Evolutionary conservation across 352 stramenopile species (phyloP).

Genomic region (Bremia lactucae): DNA sequence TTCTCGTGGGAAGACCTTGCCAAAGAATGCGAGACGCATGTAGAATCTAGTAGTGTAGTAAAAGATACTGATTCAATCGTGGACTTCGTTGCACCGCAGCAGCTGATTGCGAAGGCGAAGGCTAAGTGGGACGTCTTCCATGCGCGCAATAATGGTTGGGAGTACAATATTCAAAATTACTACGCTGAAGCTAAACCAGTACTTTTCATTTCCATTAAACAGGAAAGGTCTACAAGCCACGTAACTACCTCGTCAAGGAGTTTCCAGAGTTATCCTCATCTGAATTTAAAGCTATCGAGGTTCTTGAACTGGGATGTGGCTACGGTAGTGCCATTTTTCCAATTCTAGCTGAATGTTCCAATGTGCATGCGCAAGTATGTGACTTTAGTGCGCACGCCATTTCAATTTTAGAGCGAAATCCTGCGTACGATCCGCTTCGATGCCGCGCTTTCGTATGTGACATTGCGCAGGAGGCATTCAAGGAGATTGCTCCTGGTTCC

Average conservation of each 20-base stretch:
- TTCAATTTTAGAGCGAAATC: constrained; percentile 49
- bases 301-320: constrained; percentile 80
- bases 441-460: constrained; percentile 71
- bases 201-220: background rate
- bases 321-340: constrained; percentile 84
- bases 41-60: constrained; percentile 2
- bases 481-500: constrained; percentile 30
- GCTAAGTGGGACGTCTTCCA: constrained; percentile 72
- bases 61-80: constrained; percentile 1
- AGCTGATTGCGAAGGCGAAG: constrained; percentile 46
- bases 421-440: constrained; percentile 31
- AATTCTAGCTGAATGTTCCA: constrained; percentile 55
- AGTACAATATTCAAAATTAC: no score
- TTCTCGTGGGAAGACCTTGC: constrained; percentile 71
- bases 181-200: no score
- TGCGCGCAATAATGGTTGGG: constrained; percentile 58
- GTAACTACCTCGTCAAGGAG: constrained; percentile 73
- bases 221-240: constrained; percentile 78
- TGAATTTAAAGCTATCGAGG: constrained; percentile 26
- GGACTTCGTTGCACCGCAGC: constrained; percentile 8
- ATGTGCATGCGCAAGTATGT: constrained; percentile 60
- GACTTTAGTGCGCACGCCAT: constrained; percentile 82
- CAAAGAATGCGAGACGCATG: constrained; percentile 22
- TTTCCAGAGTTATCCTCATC: constrained; percentile 54
- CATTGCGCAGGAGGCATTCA: constrained; percentile 41